Conservation (phyloP, 768 basidiomycete genomes). For the Cystobasidiopsis lactophilus region DNA sequence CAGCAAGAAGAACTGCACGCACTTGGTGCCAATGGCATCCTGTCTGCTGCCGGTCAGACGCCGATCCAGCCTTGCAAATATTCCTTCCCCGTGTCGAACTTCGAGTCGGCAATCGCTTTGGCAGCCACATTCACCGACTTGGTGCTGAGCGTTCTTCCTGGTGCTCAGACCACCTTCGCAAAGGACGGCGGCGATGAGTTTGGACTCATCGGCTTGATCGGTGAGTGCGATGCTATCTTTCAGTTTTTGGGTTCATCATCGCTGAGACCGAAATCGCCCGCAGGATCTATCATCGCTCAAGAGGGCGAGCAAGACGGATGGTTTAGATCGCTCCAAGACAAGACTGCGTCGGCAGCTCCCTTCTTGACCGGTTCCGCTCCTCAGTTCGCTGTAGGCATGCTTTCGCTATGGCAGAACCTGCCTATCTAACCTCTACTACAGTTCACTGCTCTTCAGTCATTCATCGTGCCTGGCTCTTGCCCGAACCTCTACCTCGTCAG, state of each 20-base stretch:
- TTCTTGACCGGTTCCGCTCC: not conserved
- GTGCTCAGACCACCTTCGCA: constrained; percentile 2
- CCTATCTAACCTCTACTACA: not conserved
- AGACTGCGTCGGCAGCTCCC: constrained; percentile 1
- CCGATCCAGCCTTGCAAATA: constrained; percentile 5
- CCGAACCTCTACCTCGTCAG: not conserved
- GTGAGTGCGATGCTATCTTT: too few species aligned
- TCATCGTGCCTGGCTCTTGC: constrained; percentile 3
- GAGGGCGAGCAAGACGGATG: constrained; percentile 10
- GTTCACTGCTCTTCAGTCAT: constrained; percentile 1
- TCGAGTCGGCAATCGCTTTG: constrained; percentile 3
- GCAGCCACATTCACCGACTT: constrained; percentile 6
- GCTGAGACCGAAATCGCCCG: too few species aligned
- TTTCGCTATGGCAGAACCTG: not conserved
- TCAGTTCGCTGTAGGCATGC: not conserved
- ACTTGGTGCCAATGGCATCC: not conserved
- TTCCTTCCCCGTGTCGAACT: constrained; percentile 7
- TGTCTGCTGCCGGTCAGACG: not conserved
- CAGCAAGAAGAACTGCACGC: constrained; percentile 5
- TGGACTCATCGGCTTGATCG: not conserved
- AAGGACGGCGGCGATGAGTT: not conserved
- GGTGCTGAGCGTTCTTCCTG: constrained; percentile 5
- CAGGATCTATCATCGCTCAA: constrained; percentile 4
- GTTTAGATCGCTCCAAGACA: not conserved
- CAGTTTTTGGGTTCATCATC: too few species aligned